These are phyloP conservation scores for Populus trichocarpa DNA, from an alignment of 441 rosid species.

Conservation along the genomic window DNA sequence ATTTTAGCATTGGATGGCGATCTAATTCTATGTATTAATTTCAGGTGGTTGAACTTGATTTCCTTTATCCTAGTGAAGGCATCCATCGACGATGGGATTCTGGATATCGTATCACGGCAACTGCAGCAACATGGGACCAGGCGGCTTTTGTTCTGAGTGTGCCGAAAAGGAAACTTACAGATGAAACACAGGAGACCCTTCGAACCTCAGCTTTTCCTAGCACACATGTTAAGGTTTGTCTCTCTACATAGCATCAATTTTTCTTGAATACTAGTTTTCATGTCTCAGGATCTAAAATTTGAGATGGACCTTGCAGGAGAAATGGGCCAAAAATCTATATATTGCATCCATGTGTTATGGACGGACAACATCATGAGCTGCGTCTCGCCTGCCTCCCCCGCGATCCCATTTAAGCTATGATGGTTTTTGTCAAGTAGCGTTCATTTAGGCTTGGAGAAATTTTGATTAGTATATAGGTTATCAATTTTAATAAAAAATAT, in stretches of 20 bases:
- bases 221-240: constrained; percentile 55
- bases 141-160: constrained; percentile 75
- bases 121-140: constrained; percentile 80
- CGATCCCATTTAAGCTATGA: neutral
- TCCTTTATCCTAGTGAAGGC: constrained; percentile 52
- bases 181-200: constrained; percentile 78
- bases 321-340: constrained; percentile 28
- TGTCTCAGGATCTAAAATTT: neutral
- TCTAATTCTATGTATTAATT: constrained; percentile 8
- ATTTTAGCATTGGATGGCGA: neutral
- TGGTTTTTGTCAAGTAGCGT: constrained; percentile 7
- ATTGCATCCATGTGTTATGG: neutral
- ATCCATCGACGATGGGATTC: constrained; percentile 57
- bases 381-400: neutral
- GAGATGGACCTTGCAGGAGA: constrained; percentile 45
- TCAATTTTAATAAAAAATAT: constrained; percentile 27
- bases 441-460: constrained; percentile 27
- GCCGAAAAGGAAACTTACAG: constrained; percentile 50
- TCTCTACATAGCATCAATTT: neutral
- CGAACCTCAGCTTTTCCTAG: constrained; percentile 70
- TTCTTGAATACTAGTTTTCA: neutral
- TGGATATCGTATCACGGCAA: constrained; percentile 71
- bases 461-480: constrained; percentile 27
- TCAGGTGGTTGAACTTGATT: neutral
- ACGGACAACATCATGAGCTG: neutral